These are phyloP conservation scores for Syncephalastrum sp. DNA, from an alignment of 371 early-diverging fungal species.

Conservation along the genomic window DNA sequence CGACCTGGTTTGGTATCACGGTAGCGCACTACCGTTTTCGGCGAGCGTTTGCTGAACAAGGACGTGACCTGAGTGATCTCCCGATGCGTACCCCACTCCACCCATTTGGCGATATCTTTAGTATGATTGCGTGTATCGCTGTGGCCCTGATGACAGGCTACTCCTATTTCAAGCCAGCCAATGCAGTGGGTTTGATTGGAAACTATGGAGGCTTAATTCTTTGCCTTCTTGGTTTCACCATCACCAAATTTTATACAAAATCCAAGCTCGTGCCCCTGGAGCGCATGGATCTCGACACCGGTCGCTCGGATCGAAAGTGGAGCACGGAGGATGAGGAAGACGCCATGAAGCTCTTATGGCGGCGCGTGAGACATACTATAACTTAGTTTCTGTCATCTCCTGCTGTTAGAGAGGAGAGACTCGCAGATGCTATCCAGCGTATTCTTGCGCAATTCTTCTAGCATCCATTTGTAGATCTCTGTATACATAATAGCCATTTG, in stretches of 20 bases:
- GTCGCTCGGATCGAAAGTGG: constrained; percentile 8
- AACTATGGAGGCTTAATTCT: constrained; percentile 30
- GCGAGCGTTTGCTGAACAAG: constrained; percentile 69
- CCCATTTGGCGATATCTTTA: constrained; percentile 68
- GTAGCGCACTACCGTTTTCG: constrained; percentile 83
- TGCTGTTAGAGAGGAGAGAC: too few species aligned
- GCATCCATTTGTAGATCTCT: too few species aligned
- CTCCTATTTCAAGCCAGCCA: constrained; percentile 37
- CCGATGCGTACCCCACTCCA: constrained; percentile 69
- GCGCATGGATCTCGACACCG: constrained; percentile 43
- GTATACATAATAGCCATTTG: too few species aligned
- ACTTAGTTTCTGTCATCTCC: too few species aligned
- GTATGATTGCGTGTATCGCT: constrained; percentile 47
- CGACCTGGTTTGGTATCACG: constrained; percentile 76
- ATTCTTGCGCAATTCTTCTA: too few species aligned
- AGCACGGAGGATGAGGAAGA: too few species aligned
- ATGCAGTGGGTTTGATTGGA: constrained; percentile 33
- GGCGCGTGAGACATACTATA: too few species aligned
- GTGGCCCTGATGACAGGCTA: constrained; percentile 32
- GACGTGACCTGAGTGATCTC: constrained; percentile 54
- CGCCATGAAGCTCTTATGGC: too few species aligned
- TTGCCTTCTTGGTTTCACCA: constrained; percentile 21
- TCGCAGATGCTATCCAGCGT: too few species aligned
- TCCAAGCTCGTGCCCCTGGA: constrained; percentile 37
- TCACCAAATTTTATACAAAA: constrained; percentile 33